Conservation (phyloP, 805 yeast species). For the Metschnikowia gelsemii region DNA sequence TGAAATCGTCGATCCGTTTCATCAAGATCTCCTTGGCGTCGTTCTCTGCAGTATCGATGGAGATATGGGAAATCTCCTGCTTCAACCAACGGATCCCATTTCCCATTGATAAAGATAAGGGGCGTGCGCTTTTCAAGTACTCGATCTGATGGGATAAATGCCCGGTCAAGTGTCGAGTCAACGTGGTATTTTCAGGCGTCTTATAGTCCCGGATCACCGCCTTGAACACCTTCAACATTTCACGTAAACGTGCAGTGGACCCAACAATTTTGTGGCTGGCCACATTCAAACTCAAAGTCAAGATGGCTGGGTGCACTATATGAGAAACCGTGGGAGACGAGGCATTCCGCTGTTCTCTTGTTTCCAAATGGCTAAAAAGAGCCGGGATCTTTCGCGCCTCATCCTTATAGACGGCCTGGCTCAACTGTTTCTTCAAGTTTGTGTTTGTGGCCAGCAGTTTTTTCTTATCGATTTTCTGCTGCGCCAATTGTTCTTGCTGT, state of each 20-base stretch:
- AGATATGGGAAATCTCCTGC: slow-evolving; percentile 82
- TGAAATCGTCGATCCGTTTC: slow-evolving; percentile 73
- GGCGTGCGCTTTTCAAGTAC: slow-evolving; percentile 84
- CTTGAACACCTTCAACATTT: slow-evolving; percentile 83
- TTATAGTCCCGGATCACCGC: slow-evolving; percentile 73
- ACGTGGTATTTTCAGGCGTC: slow-evolving; percentile 82
- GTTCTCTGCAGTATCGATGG: slow-evolving; percentile 66
- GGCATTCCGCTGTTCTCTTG: slow-evolving; percentile 69
- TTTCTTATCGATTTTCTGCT: slow-evolving; percentile 44
- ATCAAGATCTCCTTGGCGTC: slow-evolving; percentile 66
- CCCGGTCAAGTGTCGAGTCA: slow-evolving; percentile 83
- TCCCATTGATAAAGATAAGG: slow-evolving; percentile 92
- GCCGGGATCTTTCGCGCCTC: slow-evolving; percentile 53
- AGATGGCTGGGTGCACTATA: slow-evolving; percentile 82
- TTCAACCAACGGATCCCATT: slow-evolving; percentile 96
- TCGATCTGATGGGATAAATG: slow-evolving; percentile 92
- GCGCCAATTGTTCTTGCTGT: slow-evolving; percentile 42
- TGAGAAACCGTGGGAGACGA: slow-evolving; percentile 56
- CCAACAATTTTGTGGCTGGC: slow-evolving; percentile 88
- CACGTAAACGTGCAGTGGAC: slow-evolving; percentile 77
- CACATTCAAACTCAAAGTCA: slow-evolving; percentile 73
- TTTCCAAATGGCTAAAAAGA: slow-evolving; percentile 75
- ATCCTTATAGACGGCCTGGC: slow-evolving; percentile 49
- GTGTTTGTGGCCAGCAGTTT: slow-evolving; percentile 45
- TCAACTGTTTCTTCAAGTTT: slow-evolving; percentile 52